Percentiles rank a stretch among this genome's conserved stretches.
These are phyloP conservation scores for Rhodotorula sp. DNA, from an alignment of 1,284 basidiomycete species.

Conservation along the genomic window DNA sequence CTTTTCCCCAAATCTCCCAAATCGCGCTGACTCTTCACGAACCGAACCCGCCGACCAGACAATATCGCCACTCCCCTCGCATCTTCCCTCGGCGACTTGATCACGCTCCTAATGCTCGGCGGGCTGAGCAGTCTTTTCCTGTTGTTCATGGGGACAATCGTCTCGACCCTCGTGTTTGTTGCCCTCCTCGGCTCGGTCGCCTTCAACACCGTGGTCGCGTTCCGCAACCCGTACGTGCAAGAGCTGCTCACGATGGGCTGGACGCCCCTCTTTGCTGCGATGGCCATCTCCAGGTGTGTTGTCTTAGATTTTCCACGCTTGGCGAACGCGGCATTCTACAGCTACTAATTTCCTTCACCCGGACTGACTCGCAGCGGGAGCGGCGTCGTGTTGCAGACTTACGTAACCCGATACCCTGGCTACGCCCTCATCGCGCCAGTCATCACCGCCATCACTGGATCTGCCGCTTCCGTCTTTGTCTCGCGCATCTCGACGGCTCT, in stretches of 20 bases:
- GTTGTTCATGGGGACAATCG: constrained; percentile 48
- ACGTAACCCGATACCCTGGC: constrained; percentile 79
- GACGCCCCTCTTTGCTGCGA: constrained; percentile 84
- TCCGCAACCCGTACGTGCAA: constrained; percentile 64
- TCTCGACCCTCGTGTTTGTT: constrained; percentile 61
- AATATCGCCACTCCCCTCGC: constrained; percentile 95
- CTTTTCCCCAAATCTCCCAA: no score
- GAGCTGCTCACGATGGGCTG: constrained; percentile 79
- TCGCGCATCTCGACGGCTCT: constrained; percentile 84
- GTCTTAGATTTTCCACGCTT: neutral
- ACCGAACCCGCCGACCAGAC: constrained; percentile 55
- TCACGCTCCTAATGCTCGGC: constrained; percentile 61
- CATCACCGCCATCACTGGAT: constrained; percentile 83
- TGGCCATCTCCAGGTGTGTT: constrained; percentile 68
- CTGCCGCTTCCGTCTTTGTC: constrained; percentile 85
- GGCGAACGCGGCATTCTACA: neutral
- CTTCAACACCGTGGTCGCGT: constrained; percentile 58
- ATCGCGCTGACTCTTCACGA: neutral
- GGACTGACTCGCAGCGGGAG: constrained; percentile 60
- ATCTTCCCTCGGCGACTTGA: constrained; percentile 84
- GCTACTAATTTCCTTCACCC: neutral
- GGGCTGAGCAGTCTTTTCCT: constrained; percentile 47
- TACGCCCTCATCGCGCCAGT: constrained; percentile 86
- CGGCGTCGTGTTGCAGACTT: constrained; percentile 84
- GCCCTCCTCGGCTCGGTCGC: constrained; percentile 59